A percentile compares a stretch with the other conserved stretches of the same genome.
Evolutionary conservation across 805 yeast species (phyloP).

Genomic region (Metschnikowia kofuensis): DNA sequence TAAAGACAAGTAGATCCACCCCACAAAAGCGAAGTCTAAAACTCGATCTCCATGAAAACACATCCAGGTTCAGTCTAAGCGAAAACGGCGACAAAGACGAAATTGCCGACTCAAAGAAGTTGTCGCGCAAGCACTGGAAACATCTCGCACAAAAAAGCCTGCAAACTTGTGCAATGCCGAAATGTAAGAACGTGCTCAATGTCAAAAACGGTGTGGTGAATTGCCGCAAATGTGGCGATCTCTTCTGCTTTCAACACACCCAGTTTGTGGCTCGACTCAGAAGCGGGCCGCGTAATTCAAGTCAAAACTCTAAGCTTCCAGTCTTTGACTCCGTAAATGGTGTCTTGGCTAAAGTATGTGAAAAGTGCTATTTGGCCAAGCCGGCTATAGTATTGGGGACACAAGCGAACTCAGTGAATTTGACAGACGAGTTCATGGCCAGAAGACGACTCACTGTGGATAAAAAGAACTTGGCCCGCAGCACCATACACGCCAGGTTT

Average conservation of each 20-base stretch:
- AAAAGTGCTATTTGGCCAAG: slow-evolving; percentile 51
- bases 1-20: slow-evolving; percentile 12
- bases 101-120: slow-evolving; percentile 14
- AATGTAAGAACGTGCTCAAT: slow-evolving; percentile 44
- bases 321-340: slow-evolving; percentile 22
- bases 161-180: slow-evolving; percentile 39
- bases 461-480: slow-evolving; percentile 48
- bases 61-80: slow-evolving; percentile 32
- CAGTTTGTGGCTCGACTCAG: slow-evolving; percentile 50
- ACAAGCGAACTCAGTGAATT: slow-evolving; percentile 35
- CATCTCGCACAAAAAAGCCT: slow-evolving; percentile 37
- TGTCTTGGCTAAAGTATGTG: slow-evolving; percentile 77
- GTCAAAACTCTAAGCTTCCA: slow-evolving; percentile 19
- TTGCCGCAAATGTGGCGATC: slow-evolving; percentile 73
- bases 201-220: slow-evolving; percentile 59
- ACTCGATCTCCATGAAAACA: slow-evolving; percentile 50
- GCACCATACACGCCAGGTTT: slow-evolving; percentile 58
- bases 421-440: slow-evolving; percentile 39
- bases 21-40: slow-evolving; percentile 37
- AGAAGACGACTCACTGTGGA: slow-evolving; percentile 46
- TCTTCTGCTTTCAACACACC: slow-evolving; percentile 68
- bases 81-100: slow-evolving; percentile 15
- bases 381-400: slow-evolving; percentile 55
- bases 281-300: slow-evolving; percentile 45
- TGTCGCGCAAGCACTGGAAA: slow-evolving; percentile 58